phyloP scores from a whole-genome alignment of 140 eudicot species.

The Senecio squalidus region DNA sequence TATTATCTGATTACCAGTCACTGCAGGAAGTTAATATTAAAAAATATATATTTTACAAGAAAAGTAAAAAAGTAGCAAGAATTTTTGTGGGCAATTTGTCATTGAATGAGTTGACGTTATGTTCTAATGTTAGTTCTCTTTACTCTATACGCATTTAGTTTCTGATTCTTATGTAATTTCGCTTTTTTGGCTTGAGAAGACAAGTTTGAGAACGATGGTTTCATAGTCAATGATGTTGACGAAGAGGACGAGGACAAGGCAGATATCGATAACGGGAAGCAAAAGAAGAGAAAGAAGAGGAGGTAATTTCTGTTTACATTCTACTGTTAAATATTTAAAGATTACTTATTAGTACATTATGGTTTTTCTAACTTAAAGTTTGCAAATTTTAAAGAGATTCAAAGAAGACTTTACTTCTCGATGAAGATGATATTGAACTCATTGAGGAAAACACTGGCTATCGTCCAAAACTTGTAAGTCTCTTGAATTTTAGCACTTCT shows the following conservation, averaged over 20 bases:
- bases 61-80: too few relatives aligned
- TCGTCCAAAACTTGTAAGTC: slow-evolving; percentile 41
- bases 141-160: background rate
- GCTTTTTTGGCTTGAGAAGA: slow-evolving; percentile 38
- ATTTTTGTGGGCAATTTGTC: too few relatives aligned
- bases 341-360: slow-evolving; percentile 3
- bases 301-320: slow-evolving; percentile 31
- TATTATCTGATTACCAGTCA: too few relatives aligned
- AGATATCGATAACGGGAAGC: slow-evolving; percentile 51
- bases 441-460: slow-evolving; percentile 55
- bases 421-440: slow-evolving; percentile 71
- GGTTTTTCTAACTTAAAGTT: slow-evolving; percentile 1
- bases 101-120: too few relatives aligned
- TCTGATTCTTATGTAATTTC: slow-evolving; percentile 6
- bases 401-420: slow-evolving; percentile 38
- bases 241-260: slow-evolving; percentile 56
- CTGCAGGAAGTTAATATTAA: too few relatives aligned
- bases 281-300: slow-evolving; percentile 65
- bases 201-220: slow-evolving; percentile 79
- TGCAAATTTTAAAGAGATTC: slow-evolving; percentile 34
- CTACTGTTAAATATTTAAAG: background rate
- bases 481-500: background rate
- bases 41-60: too few relatives aligned
- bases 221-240: slow-evolving; percentile 70
- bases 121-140: background rate